Evolutionary conservation across 176 grass and related monocot species (phyloP), one percentile per base, ranked within the genome.

Genomic region (Triticum timopheevii): DNA sequence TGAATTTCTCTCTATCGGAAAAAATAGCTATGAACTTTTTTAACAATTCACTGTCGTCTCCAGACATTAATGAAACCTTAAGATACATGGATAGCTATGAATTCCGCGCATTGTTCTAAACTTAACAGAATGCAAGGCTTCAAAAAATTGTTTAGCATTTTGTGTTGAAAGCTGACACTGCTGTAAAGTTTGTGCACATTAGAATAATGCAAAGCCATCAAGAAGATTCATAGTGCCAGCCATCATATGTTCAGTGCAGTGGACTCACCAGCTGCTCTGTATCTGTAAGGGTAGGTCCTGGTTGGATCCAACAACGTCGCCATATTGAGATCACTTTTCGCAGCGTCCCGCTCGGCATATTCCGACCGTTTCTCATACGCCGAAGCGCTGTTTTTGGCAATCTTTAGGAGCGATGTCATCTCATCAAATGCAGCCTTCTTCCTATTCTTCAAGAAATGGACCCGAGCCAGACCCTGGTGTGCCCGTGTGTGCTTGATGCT

Each of bases 251-350:
- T 22, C 19, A 59, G 20, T 22, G 25, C 42, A 40, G 34, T 11
- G 22, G 8, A 80, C 86, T 90, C 49, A 98, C 97, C 94, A 63
- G 97, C 97, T 44, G 97, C 97, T 85, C 97, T 90, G 82, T 98
- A 98, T 91, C 96, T 93, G 85, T 98, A 98, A 65, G 97, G 94
- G 50, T 98, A 98, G 15, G 94, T 98, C 92, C 97, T 93, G 1
- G 90, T 83, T 8, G 94, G 97, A 82, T 98, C 94, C 58, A 98
- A 83, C 52, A 86, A 72, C 2, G 97, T 96, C 6, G 90, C 89
- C 35, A 87, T 93, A 64, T 91, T 87, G 62, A 98, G 92, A 85
- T 98, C 97, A n/a, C 62, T 75, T 81, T 84, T 98, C n/a, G 94
- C 92, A 38, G 77, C 87, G 23, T 98, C 97, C 38, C 92, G 88